Conservation (phyloP, 2,329 filamentous ascomycete species). For the Phialemonium atrogriseum region DNA sequence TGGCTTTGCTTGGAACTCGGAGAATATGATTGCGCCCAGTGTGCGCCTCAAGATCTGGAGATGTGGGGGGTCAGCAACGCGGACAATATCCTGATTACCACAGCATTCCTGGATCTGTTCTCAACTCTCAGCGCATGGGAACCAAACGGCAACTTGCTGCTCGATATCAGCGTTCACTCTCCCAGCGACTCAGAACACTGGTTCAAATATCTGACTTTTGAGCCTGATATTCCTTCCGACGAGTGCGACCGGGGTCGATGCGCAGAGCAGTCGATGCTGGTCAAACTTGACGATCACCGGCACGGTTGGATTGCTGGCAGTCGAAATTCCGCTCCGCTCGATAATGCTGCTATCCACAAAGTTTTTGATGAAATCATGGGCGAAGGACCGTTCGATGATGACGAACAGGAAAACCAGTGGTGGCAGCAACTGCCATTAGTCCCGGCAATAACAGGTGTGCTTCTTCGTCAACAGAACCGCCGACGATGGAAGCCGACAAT, state of each 20-base stretch:
- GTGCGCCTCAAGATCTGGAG: constrained; percentile 6
- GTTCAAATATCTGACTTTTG: constrained; percentile 20
- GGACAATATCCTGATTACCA: constrained; percentile 6
- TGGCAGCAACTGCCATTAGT: constrained; percentile 17
- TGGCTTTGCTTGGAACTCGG: constrained; percentile 22
- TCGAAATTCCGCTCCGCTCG: constrained; percentile 9
- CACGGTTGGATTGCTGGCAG: constrained; percentile 15
- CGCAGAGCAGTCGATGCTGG: constrained; percentile 6
- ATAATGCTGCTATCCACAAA: constrained; percentile 8
- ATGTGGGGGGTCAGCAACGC: neutral
- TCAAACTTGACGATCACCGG: constrained; percentile 8
- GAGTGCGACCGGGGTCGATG: too few species aligned
- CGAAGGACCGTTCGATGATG: constrained; percentile 13
- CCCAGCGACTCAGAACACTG: constrained; percentile 21
- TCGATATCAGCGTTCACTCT: constrained; percentile 23
- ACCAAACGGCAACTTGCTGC: constrained; percentile 12
- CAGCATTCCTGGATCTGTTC: constrained; percentile 14
- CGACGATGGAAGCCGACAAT: constrained; percentile 24
- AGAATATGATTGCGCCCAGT: constrained; percentile 18
- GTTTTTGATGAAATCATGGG: constrained; percentile 15
- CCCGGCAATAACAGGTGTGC: constrained; percentile 19
- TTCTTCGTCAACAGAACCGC: constrained; percentile 23
- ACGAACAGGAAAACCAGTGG: constrained; percentile 14
- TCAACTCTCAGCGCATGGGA: constrained; percentile 18
- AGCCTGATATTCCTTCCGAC: constrained; percentile 13